These are phyloP conservation scores for Boletus speciosus DNA, from an alignment of 768 basidiomycete genomes.

Conservation along the genomic window DNA sequence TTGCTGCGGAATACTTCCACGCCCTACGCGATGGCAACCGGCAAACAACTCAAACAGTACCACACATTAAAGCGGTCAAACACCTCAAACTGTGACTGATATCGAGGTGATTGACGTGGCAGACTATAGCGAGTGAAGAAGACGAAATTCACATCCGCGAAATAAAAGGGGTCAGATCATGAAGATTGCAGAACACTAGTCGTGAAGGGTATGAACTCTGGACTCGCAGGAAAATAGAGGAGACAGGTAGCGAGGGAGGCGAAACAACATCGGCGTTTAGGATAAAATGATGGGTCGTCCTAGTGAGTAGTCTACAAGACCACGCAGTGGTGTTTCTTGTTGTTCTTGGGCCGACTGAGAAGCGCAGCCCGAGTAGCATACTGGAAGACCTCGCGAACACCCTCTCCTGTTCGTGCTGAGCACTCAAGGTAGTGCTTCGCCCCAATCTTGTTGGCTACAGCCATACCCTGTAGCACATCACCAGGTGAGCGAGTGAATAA, in stretches of 20 bases:
- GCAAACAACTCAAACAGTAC: slow-evolving; percentile 8
- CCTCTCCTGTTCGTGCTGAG: slow-evolving; percentile 93
- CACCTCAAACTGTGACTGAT: not conserved
- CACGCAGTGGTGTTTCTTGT: slow-evolving; percentile 43
- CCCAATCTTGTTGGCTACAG: slow-evolving; percentile 93
- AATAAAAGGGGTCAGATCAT: slow-evolving; percentile 33
- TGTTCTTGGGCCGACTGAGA: slow-evolving; percentile 49
- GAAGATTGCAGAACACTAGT: slow-evolving; percentile 37
- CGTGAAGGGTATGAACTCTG: slow-evolving; percentile 38
- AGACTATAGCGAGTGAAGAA: not conserved
- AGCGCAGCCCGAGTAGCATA: slow-evolving; percentile 93
- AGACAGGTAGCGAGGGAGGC: slow-evolving; percentile 15
- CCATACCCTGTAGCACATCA: slow-evolving; percentile 67
- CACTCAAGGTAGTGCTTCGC: slow-evolving; percentile 98
- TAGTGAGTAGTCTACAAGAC: slow-evolving; percentile 40
- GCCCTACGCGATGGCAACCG: slow-evolving; percentile 14
- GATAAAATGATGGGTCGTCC: slow-evolving; percentile 16
- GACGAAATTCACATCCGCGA: slow-evolving; percentile 15
- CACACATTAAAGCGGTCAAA: not conserved
- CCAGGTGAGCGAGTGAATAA: not conserved
- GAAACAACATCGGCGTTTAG: slow-evolving; percentile 21
- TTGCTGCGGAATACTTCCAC: slow-evolving; percentile 15
- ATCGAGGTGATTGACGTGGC: not conserved
- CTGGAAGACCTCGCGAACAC: slow-evolving; percentile 98
- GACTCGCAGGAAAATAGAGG: slow-evolving; percentile 15